Conservation (phyloP, 306 rosid species). For the Dicorynia guianensis region DNA sequence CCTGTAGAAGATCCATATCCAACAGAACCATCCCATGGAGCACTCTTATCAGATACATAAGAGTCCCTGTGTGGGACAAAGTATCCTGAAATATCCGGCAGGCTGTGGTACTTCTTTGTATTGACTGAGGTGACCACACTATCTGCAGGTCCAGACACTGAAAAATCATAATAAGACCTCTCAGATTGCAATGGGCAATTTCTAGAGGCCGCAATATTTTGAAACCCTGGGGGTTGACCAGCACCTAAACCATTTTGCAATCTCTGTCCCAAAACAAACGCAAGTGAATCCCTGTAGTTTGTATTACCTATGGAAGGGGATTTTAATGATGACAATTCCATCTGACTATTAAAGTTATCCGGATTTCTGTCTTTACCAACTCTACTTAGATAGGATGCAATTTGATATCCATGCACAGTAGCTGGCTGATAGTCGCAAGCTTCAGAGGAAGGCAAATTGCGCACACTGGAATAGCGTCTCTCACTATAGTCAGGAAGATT, state of each 20-base stretch:
- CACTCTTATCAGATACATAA: conserved; percentile 56
- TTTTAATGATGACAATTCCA: conserved; percentile 54
- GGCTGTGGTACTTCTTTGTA: conserved; percentile 87
- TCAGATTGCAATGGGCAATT: conserved; percentile 66
- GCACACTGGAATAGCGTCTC: conserved; percentile 75
- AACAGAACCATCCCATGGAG: conserved; percentile 60
- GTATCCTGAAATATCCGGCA: conserved; percentile 76
- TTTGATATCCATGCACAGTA: conserved; percentile 80
- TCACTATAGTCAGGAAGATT: conserved; percentile 58
- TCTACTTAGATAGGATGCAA: conserved; percentile 61
- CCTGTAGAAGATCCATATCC: conserved; percentile 63
- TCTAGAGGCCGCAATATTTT: conserved; percentile 56
- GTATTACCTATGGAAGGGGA: conserved; percentile 58
- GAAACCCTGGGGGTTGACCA: conserved; percentile 66
- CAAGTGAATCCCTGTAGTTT: conserved; percentile 64
- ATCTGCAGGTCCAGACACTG: conserved; percentile 59
- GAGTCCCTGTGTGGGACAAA: conserved; percentile 59
- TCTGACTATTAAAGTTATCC: conserved; percentile 58
- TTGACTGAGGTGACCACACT: conserved; percentile 56
- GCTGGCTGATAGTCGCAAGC: conserved; percentile 84
- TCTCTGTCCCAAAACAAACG: conserved; percentile 69
- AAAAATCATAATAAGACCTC: conserved; percentile 57
- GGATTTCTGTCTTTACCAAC: conserved; percentile 59
- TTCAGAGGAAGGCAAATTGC: conserved; percentile 65
- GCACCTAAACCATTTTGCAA: conserved; percentile 70